Conservation (phyloP, 2,329 filamentous ascomycete genomes). For the Trichoderma atroviride region DNA sequence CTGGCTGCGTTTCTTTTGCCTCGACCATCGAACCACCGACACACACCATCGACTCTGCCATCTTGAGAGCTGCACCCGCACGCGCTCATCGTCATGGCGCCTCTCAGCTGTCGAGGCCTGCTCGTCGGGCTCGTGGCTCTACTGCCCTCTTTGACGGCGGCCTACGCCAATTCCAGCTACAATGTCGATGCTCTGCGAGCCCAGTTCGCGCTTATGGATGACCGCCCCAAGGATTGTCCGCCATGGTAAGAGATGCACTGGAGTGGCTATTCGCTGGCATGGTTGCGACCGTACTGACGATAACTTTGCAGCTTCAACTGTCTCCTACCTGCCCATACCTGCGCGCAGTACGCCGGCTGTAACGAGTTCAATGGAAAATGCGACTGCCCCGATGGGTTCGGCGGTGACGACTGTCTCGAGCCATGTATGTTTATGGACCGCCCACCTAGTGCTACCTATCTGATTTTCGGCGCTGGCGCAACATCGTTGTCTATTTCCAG, state of each 20-base stretch:
- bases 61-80: constrained; percentile 17
- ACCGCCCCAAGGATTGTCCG: constrained; percentile 75
- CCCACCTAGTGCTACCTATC: background rate
- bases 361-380: constrained; percentile 92
- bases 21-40: background rate
- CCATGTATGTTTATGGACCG: constrained; percentile 61
- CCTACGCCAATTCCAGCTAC: constrained; percentile 57
- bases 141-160: constrained; percentile 46
- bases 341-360: constrained; percentile 86
- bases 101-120: constrained; percentile 42
- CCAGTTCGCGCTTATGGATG: constrained; percentile 70
- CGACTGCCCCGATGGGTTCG: constrained; percentile 87
- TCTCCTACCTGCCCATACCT: constrained; percentile 87
- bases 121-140: constrained; percentile 45
- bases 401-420: constrained; percentile 87
- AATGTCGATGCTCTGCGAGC: constrained; percentile 63
- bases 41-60: background rate
- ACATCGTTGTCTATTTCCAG: background rate
- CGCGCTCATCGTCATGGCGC: constrained; percentile 44
- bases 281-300: constrained; percentile 24
- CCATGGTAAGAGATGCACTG: constrained; percentile 61
- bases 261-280: background rate
- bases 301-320: constrained; percentile 81
- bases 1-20: constrained; percentile 4
- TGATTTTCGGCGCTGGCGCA: background rate